Evolutionary conservation across 768 basidiomycete species (phyloP), one percentile per base, ranked within the genome.

Genomic region (Leccinum broughii): DNA sequence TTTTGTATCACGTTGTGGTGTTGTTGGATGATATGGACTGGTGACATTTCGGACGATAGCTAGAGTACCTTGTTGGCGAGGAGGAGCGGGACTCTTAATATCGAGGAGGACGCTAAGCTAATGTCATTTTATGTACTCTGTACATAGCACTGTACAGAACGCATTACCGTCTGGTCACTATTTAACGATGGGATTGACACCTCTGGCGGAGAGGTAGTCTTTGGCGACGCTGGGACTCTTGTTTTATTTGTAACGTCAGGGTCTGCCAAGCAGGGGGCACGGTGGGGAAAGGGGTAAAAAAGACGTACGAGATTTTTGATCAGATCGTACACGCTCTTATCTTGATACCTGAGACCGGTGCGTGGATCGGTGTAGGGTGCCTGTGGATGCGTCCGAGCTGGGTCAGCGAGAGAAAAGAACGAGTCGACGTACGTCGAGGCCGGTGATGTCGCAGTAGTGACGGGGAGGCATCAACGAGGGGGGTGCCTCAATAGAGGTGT

Each of bases 401-500:
- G 11, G 39, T 20, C 9, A 3, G 35, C 14, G 10, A 11, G 14
- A 28, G 4, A 32, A 39, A n/a, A 26, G 1, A 15, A 4, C 48
- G 26, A 13, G 8, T 22, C 24, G 15, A 48, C 64, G 8, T 32
- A 89, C 91, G 74, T 92, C 90, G 13, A 94, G 78, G 0, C 92
- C 90, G 0, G 92, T 94, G 15, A 94, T 93, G 74, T 93, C 92
- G 67, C 92, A 93, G 56, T 89, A 92, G 61, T 88, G 86, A 60
- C 81, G 80, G 51, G 86, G 88, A 3, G 92, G 92, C 8, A 90
- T 76, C 1, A 94, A 69, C 10, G 91, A 93, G 0, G 92, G 92
- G 0, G 92, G 90, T 6, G 92, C 91, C 70, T 94, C 92, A 48
- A 94, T 90, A 3, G 88, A 89, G 6, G 83, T 81, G 65, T 93